Evolutionary conservation across 2,329 filamentous ascomycete species (phyloP).

Genomic region (Curvularia lunata): DNA sequence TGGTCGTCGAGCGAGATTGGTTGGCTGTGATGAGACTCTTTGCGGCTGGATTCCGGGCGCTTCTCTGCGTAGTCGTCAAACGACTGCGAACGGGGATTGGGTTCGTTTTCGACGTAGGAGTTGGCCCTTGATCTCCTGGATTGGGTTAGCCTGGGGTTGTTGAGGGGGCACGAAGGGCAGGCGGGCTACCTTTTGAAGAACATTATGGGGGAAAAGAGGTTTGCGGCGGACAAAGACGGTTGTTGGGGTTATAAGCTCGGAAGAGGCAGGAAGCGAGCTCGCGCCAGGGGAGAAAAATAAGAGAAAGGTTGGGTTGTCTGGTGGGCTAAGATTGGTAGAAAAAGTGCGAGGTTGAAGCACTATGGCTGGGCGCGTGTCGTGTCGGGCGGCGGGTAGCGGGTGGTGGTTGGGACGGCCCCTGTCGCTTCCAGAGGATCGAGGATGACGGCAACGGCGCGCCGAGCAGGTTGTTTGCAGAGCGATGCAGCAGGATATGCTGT

Average conservation of each 20-base stretch:
- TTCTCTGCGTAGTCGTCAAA: slow-evolving; percentile 51
- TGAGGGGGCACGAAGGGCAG: background rate
- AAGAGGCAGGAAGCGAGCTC: slow-evolving; percentile 27
- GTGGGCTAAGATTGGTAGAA: slow-evolving; percentile 20
- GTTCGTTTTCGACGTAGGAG: slow-evolving; percentile 57
- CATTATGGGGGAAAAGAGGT: slow-evolving; percentile 45
- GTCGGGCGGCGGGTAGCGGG: slow-evolving; percentile 10
- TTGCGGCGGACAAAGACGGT: slow-evolving; percentile 24
- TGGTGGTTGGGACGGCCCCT: slow-evolving; percentile 26
- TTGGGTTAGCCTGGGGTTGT: slow-evolving; percentile 6
- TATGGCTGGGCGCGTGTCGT: slow-evolving; percentile 5
- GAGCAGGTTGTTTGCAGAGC: background rate
- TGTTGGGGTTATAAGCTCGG: slow-evolving; percentile 32
- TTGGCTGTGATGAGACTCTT: slow-evolving; percentile 43
- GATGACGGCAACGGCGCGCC: slow-evolving; percentile 4
- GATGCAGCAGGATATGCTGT: background rate
- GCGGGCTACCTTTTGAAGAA: slow-evolving; percentile 52
- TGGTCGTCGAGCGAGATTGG: slow-evolving; percentile 39
- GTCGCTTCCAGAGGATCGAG: slow-evolving; percentile 6
- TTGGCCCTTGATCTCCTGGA: slow-evolving; percentile 53
- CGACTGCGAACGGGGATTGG: slow-evolving; percentile 49
- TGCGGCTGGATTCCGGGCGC: slow-evolving; percentile 50
- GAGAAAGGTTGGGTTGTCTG: slow-evolving; percentile 23
- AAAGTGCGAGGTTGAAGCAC: slow-evolving; percentile 24
- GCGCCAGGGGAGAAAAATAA: slow-evolving; percentile 18